Conservation (phyloP, 106 monocot species). For the Posidonia australis region DNA sequence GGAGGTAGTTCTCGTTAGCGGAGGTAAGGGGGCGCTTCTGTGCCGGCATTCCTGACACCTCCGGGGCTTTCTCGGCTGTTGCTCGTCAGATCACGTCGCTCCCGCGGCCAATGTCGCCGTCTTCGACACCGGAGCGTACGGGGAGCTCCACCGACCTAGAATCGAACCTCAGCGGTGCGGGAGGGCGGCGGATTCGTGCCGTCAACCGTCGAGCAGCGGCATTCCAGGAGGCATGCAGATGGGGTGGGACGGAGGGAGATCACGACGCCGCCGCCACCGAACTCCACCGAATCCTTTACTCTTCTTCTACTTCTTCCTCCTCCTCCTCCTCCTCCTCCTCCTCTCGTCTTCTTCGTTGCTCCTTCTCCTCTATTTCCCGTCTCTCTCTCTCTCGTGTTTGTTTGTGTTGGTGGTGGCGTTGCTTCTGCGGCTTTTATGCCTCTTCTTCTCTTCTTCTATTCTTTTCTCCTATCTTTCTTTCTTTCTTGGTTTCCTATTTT, state of each 20-base stretch:
- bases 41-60: conserved; percentile 12
- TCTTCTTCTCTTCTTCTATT: too few relatives aligned
- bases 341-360: neutral
- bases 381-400: too few relatives aligned
- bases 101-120: too few relatives aligned
- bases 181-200: neutral
- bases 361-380: neutral
- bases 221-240: neutral
- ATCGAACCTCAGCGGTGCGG: neutral
- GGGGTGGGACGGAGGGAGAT: too few relatives aligned
- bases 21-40: conserved; percentile 8
- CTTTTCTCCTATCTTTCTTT: too few relatives aligned
- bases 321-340: neutral
- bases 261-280: neutral
- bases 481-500: too few relatives aligned
- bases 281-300: neutral
- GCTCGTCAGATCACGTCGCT: neutral
- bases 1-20: neutral
- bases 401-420: too few relatives aligned
- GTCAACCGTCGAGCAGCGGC: neutral
- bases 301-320: neutral
- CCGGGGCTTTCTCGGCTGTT: too few relatives aligned
- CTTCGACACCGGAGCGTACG: neutral
- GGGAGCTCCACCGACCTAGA: neutral
- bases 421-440: too few relatives aligned